Percentiles rank a stretch among this genome's conserved stretches.
These are phyloP conservation scores for Halenospora varia DNA, from an alignment of 495 filamentous ascomycete genomes.

Conservation along the genomic window DNA sequence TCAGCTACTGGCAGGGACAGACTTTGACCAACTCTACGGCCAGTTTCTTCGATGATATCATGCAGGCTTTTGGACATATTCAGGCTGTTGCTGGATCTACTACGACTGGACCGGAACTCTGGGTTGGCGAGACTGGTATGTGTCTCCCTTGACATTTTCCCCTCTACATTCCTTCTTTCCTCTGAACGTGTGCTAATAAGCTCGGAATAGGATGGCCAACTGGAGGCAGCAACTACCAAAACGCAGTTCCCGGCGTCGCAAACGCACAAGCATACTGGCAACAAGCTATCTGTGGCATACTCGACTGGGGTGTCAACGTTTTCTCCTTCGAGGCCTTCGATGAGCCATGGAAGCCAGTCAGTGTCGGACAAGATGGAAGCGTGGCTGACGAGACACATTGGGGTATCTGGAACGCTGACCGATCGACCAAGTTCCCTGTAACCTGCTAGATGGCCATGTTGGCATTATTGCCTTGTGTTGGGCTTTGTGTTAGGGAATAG, in stretches of 20 bases:
- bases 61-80: slow-evolving; percentile 66
- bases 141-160: no score
- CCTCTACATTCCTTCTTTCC: no score
- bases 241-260: slow-evolving; percentile 55
- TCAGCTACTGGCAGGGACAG: slow-evolving; percentile 79
- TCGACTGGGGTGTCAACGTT: slow-evolving; percentile 69
- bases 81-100: slow-evolving; percentile 50
- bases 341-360: slow-evolving; percentile 74
- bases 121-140: slow-evolving; percentile 66
- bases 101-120: slow-evolving; percentile 55
- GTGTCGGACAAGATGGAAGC: slow-evolving; percentile 63
- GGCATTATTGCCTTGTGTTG: no score
- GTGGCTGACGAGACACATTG: slow-evolving; percentile 70
- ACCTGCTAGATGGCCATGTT: slow-evolving; percentile 41
- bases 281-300: slow-evolving; percentile 64
- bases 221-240: slow-evolving; percentile 61
- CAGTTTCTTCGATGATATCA: slow-evolving; percentile 73
- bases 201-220: slow-evolving; percentile 38
- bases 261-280: slow-evolving; percentile 62
- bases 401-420: slow-evolving; percentile 65
- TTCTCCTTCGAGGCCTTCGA: slow-evolving; percentile 86
- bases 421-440: slow-evolving; percentile 59
- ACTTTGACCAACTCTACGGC: slow-evolving; percentile 56
- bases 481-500: no score
- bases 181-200: no score